A percentile compares a stretch with the other conserved stretches of the same genome.
Conservation (phyloP, 805 yeast species). For the Ogataea trehaloabstinens region DNA sequence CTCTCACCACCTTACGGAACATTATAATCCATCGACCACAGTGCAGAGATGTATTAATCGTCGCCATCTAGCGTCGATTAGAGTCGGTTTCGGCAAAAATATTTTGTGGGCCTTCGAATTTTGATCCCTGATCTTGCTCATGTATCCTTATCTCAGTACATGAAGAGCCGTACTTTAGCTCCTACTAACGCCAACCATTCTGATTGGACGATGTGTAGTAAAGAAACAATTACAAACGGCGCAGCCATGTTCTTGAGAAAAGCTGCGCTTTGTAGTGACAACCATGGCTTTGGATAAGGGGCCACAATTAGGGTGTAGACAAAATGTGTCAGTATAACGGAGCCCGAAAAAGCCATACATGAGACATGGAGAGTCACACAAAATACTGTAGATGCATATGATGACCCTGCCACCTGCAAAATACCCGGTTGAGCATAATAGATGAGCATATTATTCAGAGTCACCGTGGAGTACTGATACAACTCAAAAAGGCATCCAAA, state of each 20-base stretch:
- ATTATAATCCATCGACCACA: constrained; percentile 9
- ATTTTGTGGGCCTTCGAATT: too few species aligned
- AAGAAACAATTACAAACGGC: constrained; percentile 18
- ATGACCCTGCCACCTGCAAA: background rate
- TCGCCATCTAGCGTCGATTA: too few species aligned
- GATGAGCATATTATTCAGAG: constrained; percentile 14
- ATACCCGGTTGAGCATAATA: constrained; percentile 9
- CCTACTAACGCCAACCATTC: constrained; percentile 13
- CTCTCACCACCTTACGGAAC: constrained; percentile 9
- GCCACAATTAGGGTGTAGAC: constrained; percentile 14
- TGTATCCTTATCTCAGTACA: background rate
- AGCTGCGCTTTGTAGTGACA: constrained; percentile 9
- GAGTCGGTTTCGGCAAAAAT: too few species aligned
- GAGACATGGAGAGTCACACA: constrained; percentile 15
- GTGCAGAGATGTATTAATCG: constrained; percentile 9
- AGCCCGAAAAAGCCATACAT: constrained; percentile 14
- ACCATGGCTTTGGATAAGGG: constrained; percentile 13
- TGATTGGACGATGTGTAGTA: constrained; percentile 11
- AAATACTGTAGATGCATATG: background rate
- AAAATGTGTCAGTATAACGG: constrained; percentile 16
- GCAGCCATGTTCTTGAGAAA: constrained; percentile 9
- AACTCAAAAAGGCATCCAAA: constrained; percentile 24
- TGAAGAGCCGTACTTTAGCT: background rate
- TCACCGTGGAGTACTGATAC: constrained; percentile 22
- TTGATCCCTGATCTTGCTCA: too few species aligned